These are phyloP conservation scores for Parachlorella kessleri DNA, from an alignment of 139 green algal species.

Conservation along the genomic window DNA sequence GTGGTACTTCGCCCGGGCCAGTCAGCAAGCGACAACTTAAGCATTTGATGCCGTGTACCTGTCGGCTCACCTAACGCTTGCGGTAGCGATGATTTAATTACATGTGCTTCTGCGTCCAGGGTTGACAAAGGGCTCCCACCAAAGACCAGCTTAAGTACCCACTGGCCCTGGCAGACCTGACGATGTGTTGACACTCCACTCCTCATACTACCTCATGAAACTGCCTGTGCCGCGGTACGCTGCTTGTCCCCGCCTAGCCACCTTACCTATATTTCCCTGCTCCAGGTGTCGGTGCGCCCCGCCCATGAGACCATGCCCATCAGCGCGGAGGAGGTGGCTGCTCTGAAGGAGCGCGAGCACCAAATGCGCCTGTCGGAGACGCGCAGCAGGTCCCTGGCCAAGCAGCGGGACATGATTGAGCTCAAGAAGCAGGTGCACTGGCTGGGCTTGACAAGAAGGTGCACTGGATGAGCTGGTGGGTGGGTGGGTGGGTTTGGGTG, in stretches of 20 bases:
- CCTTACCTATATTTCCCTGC: neutral
- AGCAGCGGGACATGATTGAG: neutral
- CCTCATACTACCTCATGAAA: too few relatives aligned
- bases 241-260: too few relatives aligned
- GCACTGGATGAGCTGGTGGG: too few relatives aligned
- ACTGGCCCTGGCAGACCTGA: neutral
- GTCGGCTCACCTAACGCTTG: neutral
- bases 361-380: neutral
- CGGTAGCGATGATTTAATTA: neutral
- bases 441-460: too few relatives aligned
- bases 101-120: neutral
- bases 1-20: neutral
- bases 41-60: neutral
- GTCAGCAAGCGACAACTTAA: neutral
- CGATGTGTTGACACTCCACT: neutral
- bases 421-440: conserved; percentile 1
- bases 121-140: neutral
- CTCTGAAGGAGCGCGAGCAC: conserved; percentile 26
- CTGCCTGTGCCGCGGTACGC: neutral
- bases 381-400: neutral
- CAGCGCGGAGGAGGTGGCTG: conserved; percentile 15
- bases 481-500: too few relatives aligned
- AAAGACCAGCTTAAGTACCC: neutral
- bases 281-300: conserved; percentile 33
- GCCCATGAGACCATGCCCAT: neutral